Base-by-base conservation (phyloP, 2,329 filamentous ascomycete species). In the Scytalidium sp. region DNA sequence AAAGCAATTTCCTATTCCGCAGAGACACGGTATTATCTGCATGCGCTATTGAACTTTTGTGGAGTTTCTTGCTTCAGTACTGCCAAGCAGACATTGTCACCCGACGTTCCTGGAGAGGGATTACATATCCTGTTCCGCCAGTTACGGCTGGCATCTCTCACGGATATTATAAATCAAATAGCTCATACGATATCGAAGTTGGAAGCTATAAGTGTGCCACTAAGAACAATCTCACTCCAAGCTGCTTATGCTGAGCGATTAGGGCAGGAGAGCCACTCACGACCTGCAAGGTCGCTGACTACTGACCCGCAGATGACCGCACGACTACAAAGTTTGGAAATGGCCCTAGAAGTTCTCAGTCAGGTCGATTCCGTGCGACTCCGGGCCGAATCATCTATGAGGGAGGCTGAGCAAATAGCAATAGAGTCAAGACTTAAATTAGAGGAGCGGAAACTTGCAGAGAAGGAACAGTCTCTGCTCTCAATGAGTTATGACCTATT, bases 71-170 rank as follows among this genome's bases (percentile, higher is more conserved):
- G 11, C 32, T 9, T 36, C 7, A 36, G 11, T 5, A n/a, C 13
- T 4, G 15, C 5, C 13, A n/a, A 36, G 11, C 32, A n/a, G 17
- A 15, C 17, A 36, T 8, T 27, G 25, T 13, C 32, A 15, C 32
- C 5, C 32, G 32, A 36, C 17, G 17, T 36, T 36, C 32, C 32
- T 15, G 4, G 15, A 36, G 15, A n/a, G 11, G 32, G 32, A 20
- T 17, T 62, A 20, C 49, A 50, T 8, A 52, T 47, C 19, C 21
- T 62, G 41, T 44, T 61, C 19, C 50, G 50, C n/a, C 48, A 49
- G 19, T 49, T 62, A 49, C 48, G 46, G 10, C 25, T 60, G 21
- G 50, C 48, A 11, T 53, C 53, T 39, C 19, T 54, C 11, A 45
- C 45, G 15, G 55, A 59, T 32, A 36, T 46, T 19, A 36, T 54